phyloP scores from a whole-genome alignment of 2,329 filamentous ascomycete species.

The Aureobasidium lini region DNA sequence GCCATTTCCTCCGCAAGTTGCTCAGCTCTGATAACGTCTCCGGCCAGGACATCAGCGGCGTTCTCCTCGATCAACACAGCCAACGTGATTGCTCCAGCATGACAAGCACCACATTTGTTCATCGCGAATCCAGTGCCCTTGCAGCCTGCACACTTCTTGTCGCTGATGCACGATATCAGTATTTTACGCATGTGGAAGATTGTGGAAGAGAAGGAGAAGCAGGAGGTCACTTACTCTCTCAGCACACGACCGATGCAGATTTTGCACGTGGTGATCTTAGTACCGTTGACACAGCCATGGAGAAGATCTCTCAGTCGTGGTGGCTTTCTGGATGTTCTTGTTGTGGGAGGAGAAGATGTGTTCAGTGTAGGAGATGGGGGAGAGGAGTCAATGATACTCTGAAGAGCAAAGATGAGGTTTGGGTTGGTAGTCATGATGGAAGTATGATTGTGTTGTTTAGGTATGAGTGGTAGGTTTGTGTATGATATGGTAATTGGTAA shows the following conservation, averaged over 20 bases:
- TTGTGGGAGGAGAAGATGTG: not conserved
- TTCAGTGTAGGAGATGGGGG: not conserved
- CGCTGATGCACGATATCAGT: not conserved
- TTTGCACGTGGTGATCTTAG: not conserved
- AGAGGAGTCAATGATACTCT: not conserved
- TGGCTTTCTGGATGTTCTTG: not conserved
- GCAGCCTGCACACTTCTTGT: not conserved
- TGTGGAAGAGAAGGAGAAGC: not conserved
- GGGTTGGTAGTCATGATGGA: conserved; percentile 6
- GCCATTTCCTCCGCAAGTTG: not conserved
- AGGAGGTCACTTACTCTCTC: not conserved
- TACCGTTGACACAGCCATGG: conserved; percentile 3
- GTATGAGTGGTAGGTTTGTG: not conserved
- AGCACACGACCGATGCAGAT: not conserved
- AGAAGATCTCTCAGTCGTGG: not conserved
- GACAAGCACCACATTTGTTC: not conserved
- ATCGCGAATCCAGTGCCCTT: not conserved
- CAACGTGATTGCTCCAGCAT: not conserved
- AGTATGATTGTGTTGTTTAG: not conserved
- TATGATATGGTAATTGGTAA: not conserved
- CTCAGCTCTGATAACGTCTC: not conserved
- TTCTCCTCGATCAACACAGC: not conserved
- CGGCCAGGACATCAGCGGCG: not conserved
- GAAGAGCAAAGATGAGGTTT: conserved; percentile 2
- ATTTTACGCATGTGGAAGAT: not conserved